Conservation (phyloP, 345 rosid genomes). For the Erodium maritimum region DNA sequence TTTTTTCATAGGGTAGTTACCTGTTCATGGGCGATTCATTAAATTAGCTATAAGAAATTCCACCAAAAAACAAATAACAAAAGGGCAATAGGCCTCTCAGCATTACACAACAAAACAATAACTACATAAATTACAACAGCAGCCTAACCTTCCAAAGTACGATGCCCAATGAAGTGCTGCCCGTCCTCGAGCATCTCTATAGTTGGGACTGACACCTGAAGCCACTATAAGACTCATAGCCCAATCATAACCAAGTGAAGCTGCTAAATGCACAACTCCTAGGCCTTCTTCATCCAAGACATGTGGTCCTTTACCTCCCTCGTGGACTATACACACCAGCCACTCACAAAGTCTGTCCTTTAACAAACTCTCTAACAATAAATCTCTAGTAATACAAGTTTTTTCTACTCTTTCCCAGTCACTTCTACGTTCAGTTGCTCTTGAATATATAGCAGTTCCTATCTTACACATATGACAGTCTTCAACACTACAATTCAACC, state of each 20-base stretch:
- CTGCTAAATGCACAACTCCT: conserved; percentile 51
- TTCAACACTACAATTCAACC: conserved; percentile 22
- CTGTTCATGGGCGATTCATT: too few relatives aligned
- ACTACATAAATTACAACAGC: neutral
- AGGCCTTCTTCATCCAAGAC: conserved; percentile 41
- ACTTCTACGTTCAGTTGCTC: conserved; percentile 4
- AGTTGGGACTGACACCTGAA: conserved; percentile 43
- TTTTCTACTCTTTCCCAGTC: conserved; percentile 10
- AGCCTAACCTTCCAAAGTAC: conserved; percentile 47
- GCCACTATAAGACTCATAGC: conserved; percentile 40
- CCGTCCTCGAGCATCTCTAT: conserved; percentile 46
- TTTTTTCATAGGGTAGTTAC: too few relatives aligned
- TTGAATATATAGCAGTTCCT: conserved; percentile 21
- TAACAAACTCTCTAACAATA: conserved; percentile 29
- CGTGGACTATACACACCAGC: conserved; percentile 38
- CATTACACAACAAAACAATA: neutral
- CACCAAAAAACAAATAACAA: neutral
- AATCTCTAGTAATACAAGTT: conserved; percentile 18
- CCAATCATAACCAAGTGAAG: conserved; percentile 58
- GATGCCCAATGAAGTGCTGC: conserved; percentile 69
- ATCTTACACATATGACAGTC: conserved; percentile 32
- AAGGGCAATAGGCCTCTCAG: neutral
- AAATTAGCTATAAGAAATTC: neutral
- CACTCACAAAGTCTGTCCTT: conserved; percentile 40
- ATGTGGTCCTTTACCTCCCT: conserved; percentile 38